Percentiles rank a stretch among this genome's conserved stretches.
Conservation (phyloP, 1,139 yeast genomes). For the Groenewaldozyma auringiensis region DNA sequence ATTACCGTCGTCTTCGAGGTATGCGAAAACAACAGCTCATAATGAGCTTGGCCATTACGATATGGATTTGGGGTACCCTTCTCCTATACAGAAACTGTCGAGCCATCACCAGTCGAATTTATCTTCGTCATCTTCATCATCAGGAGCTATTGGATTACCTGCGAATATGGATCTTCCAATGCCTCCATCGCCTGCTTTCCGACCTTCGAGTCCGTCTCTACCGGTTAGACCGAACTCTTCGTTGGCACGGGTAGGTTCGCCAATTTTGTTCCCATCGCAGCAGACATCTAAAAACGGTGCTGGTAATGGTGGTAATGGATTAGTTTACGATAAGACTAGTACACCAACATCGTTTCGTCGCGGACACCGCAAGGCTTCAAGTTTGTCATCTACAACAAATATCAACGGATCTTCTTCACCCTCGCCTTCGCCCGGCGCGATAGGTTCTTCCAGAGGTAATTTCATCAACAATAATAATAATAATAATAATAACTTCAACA, state of each 20-base stretch:
- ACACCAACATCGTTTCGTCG: constrained; percentile 16
- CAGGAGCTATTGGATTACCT: too few species aligned
- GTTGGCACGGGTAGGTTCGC: constrained; percentile 5
- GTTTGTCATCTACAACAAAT: constrained; percentile 19
- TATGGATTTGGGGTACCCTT: not conserved
- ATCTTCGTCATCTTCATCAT: not conserved
- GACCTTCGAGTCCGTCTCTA: constrained; percentile 22
- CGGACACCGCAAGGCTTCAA: constrained; percentile 26
- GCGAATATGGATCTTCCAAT: constrained; percentile 1
- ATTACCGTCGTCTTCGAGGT: not conserved
- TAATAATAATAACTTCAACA: not conserved
- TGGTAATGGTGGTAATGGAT: too few species aligned
- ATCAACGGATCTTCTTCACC: not conserved
- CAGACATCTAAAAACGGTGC: not conserved
- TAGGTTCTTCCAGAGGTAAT: constrained; percentile 2
- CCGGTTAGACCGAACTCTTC: constrained; percentile 24
- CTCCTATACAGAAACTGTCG: not conserved
- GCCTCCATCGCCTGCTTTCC: constrained; percentile 5
- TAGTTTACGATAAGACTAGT: too few species aligned
- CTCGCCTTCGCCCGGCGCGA: constrained; percentile 6
- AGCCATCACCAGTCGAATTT: not conserved
- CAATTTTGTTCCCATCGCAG: constrained; percentile 4
- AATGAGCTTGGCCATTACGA: too few species aligned
- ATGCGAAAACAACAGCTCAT: not conserved
- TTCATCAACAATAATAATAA: not conserved